Conservation (phyloP, 2,329 filamentous ascomycete genomes). For the Xylariaceae sp. region DNA sequence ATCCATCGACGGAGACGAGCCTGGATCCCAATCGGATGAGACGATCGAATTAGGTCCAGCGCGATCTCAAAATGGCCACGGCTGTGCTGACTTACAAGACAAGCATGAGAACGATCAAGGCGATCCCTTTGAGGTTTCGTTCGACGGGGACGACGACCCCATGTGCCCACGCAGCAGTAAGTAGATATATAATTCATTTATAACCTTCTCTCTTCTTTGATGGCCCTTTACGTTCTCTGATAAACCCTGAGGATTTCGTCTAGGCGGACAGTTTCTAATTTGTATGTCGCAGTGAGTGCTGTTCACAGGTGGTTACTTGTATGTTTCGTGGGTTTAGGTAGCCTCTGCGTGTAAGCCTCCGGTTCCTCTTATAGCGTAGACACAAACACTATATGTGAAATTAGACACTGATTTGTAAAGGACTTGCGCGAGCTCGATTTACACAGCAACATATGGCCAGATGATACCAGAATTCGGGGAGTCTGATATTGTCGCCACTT, state of each 20-base stretch:
- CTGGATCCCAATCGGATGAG: conserved; percentile 2
- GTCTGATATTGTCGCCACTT: conserved; percentile 74
- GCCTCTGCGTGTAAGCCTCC: conserved; percentile 80
- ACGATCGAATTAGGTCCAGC: conserved; percentile 7
- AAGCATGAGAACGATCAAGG: conserved; percentile 41
- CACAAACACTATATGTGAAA: no score
- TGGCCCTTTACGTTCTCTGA: no score
- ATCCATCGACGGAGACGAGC: conserved; percentile 8
- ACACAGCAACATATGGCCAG: conserved; percentile 81
- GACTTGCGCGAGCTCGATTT: conserved; percentile 86
- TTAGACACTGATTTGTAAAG: conserved; percentile 52
- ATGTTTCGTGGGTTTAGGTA: conserved; percentile 73
- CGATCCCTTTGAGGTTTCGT: conserved; percentile 72
- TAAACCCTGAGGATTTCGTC: background rate
- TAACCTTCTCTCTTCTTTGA: no score
- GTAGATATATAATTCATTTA: conserved; percentile 37
- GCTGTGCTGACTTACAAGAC: conserved; percentile 33
- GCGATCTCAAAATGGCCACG: conserved; percentile 38
- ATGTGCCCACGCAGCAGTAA: conserved; percentile 69
- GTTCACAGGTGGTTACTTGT: conserved; percentile 82
- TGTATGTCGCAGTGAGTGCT: conserved; percentile 49
- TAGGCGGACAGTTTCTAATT: conserved; percentile 1
- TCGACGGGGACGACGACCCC: conserved; percentile 77
- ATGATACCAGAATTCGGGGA: conserved; percentile 77
- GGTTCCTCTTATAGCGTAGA: background rate